Conservation (phyloP, 768 basidiomycete species). For the Lentinus tigrinus region DNA sequence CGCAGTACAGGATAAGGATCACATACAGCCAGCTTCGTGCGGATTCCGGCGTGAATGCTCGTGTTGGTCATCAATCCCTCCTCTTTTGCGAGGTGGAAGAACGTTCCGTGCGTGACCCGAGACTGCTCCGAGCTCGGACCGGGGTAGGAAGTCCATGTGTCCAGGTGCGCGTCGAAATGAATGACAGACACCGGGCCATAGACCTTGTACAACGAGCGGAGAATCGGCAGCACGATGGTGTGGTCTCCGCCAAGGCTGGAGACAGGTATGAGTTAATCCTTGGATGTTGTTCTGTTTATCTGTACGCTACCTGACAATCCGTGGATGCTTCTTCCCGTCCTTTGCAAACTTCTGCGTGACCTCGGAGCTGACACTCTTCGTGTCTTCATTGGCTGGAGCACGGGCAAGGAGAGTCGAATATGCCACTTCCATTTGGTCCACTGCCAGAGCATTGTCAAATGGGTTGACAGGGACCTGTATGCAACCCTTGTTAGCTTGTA, state of each 20-base stretch:
- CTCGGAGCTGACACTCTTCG: not conserved
- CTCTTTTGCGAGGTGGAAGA: conserved; percentile 77
- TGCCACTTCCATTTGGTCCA: conserved; percentile 86
- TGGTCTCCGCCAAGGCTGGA: conserved; percentile 74
- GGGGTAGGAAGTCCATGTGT: conserved; percentile 53
- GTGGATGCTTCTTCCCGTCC: conserved; percentile 67
- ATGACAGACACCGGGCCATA: conserved; percentile 84
- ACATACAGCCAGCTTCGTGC: conserved; percentile 60
- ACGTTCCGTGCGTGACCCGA: conserved; percentile 80
- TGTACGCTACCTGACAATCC: conserved; percentile 55
- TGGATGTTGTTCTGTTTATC: not conserved
- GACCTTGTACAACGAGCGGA: conserved; percentile 72
- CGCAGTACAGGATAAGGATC: not conserved
- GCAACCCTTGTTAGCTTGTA: not conserved
- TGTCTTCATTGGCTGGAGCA: conserved; percentile 34
- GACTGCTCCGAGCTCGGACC: conserved; percentile 54
- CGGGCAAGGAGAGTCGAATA: conserved; percentile 75
- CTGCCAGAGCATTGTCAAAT: conserved; percentile 79
- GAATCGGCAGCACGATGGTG: conserved; percentile 83
- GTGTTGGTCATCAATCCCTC: conserved; percentile 75
- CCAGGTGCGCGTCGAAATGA: conserved; percentile 79
- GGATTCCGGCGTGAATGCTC: conserved; percentile 82
- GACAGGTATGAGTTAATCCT: not conserved
- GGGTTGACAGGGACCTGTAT: conserved; percentile 70
- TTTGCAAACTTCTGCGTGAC: conserved; percentile 40